Conservation (phyloP, 257 asterid species). For the Solanum etuberosum region DNA sequence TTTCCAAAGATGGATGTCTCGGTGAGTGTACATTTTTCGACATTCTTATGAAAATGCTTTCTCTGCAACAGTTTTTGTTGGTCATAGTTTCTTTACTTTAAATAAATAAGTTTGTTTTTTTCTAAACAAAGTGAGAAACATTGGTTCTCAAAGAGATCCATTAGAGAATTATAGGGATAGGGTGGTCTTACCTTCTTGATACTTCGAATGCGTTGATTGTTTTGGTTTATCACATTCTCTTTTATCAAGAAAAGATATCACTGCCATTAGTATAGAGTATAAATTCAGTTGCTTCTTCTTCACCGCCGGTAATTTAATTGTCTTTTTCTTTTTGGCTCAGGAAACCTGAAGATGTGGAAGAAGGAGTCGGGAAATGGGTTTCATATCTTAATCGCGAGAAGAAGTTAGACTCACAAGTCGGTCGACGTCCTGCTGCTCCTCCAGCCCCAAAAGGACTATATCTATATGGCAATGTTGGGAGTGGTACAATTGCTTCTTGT, state of each 20-base stretch:
- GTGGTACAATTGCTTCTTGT: conserved; percentile 55
- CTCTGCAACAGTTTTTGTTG: neutral
- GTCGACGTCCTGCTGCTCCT: conserved; percentile 75
- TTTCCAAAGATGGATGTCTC: conserved; percentile 60
- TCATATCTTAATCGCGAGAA: conserved; percentile 92
- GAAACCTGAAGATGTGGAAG: conserved; percentile 43
- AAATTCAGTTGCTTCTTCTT: conserved; percentile 1
- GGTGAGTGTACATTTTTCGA: conserved; percentile 31
- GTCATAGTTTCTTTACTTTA: neutral
- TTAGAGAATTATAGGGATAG: neutral
- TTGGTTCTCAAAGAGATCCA: neutral
- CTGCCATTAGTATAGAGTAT: neutral
- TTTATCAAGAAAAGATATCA: neutral
- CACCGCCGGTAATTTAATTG: neutral
- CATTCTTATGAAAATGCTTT: neutral
- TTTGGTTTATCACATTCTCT: neutral
- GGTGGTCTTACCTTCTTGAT: neutral
- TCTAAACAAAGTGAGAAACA: neutral
- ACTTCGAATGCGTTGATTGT: neutral
- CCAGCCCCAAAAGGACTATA: conserved; percentile 92
- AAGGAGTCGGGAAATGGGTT: conserved; percentile 98
- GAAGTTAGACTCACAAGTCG: conserved; percentile 66
- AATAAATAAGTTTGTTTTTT: neutral
- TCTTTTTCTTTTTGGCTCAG: conserved; percentile 10
- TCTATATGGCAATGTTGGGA: conserved; percentile 92